A percentile compares a stretch with the other conserved stretches of the same genome.
Conservation (phyloP, 352 stramenopile genomes). For the Phytophthora cactorum region DNA sequence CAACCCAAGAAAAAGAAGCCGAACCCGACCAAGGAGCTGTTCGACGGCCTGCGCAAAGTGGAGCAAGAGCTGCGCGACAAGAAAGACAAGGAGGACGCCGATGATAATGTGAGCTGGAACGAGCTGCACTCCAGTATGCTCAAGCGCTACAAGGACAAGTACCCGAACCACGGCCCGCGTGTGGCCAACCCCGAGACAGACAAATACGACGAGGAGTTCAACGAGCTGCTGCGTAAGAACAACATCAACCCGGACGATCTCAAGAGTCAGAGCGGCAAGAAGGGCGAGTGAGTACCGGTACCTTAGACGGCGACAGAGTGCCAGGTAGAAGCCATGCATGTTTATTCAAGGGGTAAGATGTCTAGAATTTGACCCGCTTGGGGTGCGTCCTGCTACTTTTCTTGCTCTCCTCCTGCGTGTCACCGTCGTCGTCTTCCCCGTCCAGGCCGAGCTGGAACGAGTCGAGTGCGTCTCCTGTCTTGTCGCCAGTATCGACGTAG, state of each 20-base stretch:
- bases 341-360: conserved; percentile 1
- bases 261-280: conserved; percentile 48
- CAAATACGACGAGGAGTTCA: conserved; percentile 87
- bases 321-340: background rate
- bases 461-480: conserved; percentile 62
- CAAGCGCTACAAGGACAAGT: conserved; percentile 81
- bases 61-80: conserved; percentile 73
- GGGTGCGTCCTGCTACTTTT: conserved; percentile 23
- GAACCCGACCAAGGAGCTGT: conserved; percentile 60
- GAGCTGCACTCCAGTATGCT: conserved; percentile 77
- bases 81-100: conserved; percentile 51
- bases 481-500: conserved; percentile 39
- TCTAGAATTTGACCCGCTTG: conserved; percentile 64
- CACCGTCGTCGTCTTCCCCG: conserved; percentile 36
- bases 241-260: conserved; percentile 72
- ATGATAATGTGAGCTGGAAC: conserved; percentile 80
- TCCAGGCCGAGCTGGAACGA: conserved; percentile 49
- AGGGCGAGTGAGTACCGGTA: conserved; percentile 11
- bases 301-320: too few species aligned
- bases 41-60: conserved; percentile 78
- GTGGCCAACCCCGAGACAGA: conserved; percentile 55
- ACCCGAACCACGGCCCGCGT: conserved; percentile 62
- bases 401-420: conserved; percentile 15
- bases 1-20: conserved; percentile 42
- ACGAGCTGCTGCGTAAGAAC: conserved; percentile 80